Evolutionary conservation across 2,329 filamentous ascomycete species (phyloP), one percentile per base, ranked within the genome.

Genomic region (Venturia oleaginea): DNA sequence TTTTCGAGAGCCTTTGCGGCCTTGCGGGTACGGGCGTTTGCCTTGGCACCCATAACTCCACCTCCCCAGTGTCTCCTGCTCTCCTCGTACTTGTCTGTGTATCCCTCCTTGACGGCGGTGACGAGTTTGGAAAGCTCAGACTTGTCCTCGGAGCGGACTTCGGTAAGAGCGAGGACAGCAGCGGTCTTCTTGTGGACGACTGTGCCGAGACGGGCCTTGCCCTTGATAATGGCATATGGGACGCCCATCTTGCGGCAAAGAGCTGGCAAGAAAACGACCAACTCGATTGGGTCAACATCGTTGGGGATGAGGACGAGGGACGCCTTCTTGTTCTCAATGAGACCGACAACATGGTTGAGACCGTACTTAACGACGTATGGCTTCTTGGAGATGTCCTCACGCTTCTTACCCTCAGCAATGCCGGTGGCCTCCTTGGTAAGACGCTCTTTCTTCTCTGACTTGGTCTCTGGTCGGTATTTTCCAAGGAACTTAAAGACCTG

Each of bases 221-320:
- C 94, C 91, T 99, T 99, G 78, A 99, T 87, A 74, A 99, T 97
- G 77, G 92, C 94, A 80, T 97, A 99, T 70, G 95, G 94, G 73
- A 97, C 88, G 83, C 95, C 95, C 93, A 99, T 99, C 91, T 99
- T 99, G 82, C 93, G 90, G 91, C 94, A 99, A 72, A 99, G 90
- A 75, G 94, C 92, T 72, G 94, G 94, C 70, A 99, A 87, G 90
- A 96, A 99, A 81, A 99, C 91, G 76, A 99, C 95, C 74, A 99
- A 84, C 87, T 99, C 94, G 77, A 99, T 99, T 75, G 94, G 94
- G 86, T 99, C 94, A 74, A 99, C 95, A 78, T 99, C 94, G 84
- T 99, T 96, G 80, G 94, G 91, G 79, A 99, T 99, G 73, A 99
- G 88, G 77, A 99, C 95, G 70, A 99, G 87, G 69, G 91, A 88